Conservation (phyloP, 495 filamentous ascomycete genomes). For the Chaetomidium leptoderma region DNA sequence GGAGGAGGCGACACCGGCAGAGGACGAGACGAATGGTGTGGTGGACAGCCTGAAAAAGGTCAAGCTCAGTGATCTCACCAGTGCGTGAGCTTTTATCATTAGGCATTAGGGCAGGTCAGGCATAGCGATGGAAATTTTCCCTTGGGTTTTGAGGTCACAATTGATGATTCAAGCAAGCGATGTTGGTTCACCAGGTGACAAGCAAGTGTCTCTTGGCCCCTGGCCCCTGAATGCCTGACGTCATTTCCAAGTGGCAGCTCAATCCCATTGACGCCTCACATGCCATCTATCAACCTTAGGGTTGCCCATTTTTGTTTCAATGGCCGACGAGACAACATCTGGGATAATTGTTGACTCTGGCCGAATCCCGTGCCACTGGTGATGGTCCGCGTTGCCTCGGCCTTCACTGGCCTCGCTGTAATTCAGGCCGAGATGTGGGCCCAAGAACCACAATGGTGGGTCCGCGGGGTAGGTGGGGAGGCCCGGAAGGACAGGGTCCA, state of each 20-base stretch:
- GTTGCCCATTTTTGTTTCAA: too few species aligned
- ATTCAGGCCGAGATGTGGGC: slow-evolving; percentile 25
- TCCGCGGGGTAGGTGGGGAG: not conserved
- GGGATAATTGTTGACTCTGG: too few species aligned
- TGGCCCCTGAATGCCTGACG: not conserved
- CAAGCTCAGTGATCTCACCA: slow-evolving; percentile 22
- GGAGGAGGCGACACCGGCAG: slow-evolving; percentile 13
- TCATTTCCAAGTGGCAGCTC: not conserved
- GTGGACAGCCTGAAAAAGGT: slow-evolving; percentile 18
- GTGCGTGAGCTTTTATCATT: too few species aligned
- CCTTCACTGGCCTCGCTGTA: slow-evolving; percentile 27
- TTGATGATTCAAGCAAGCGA: not conserved
- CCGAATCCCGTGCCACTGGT: not conserved
- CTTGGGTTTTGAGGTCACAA: not conserved
- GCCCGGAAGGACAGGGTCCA: too few species aligned
- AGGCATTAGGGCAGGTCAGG: too few species aligned
- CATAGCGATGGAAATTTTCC: not conserved
- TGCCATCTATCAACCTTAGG: not conserved
- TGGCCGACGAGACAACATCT: too few species aligned
- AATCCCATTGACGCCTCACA: not conserved
- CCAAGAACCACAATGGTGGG: not conserved
- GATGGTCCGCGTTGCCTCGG: not conserved
- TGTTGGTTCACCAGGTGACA: not conserved
- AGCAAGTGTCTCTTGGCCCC: not conserved
- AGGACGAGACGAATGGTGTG: slow-evolving; percentile 7